Conservation (phyloP, 192 early-diverging fungal species). For the Phlyctochytrium bullatum region DNA sequence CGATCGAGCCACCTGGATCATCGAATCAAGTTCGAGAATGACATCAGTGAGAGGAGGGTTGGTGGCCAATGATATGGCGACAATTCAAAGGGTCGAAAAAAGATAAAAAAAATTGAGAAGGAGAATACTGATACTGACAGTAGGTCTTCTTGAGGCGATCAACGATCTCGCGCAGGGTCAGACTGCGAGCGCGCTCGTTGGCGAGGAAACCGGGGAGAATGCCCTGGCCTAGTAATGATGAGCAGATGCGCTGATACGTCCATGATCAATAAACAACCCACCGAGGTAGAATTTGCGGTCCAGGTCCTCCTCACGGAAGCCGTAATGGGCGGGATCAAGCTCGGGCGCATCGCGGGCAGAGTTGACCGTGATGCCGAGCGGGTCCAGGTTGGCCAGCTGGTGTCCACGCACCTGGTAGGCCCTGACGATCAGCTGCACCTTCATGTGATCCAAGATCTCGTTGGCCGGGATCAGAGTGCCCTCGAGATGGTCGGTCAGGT, state of each 20-base stretch:
- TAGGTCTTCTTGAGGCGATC: slow-evolving; percentile 78
- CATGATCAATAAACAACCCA: slow-evolving; percentile 9
- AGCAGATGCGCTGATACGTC: slow-evolving; percentile 11
- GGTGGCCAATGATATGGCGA: too few species aligned
- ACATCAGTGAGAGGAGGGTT: slow-evolving; percentile 6
- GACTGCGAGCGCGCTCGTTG: slow-evolving; percentile 57
- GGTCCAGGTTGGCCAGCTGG: slow-evolving; percentile 93
- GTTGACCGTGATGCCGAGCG: slow-evolving; percentile 76
- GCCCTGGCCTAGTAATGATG: slow-evolving; percentile 65
- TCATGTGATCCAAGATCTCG: slow-evolving; percentile 94
- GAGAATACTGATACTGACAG: slow-evolving; percentile 62
- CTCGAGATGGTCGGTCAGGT: slow-evolving; percentile 30
- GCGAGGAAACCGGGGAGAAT: slow-evolving; percentile 83
- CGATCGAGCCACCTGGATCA: slow-evolving; percentile 85
- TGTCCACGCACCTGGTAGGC: slow-evolving; percentile 96
- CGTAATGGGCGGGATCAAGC: slow-evolving; percentile 84
- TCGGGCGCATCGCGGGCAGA: slow-evolving; percentile 70
- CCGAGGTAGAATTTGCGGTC: slow-evolving; percentile 87
- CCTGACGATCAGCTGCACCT: slow-evolving; percentile 93
- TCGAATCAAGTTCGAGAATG: not conserved
- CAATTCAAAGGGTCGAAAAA: not conserved
- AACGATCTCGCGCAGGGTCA: slow-evolving; percentile 92
- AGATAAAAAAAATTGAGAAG: not conserved
- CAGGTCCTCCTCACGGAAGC: slow-evolving; percentile 90
- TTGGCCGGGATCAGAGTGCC: slow-evolving; percentile 53